Evolutionary conservation across 306 rosid species (phyloP).

Genomic region (Styphnolobium japonicum): DNA sequence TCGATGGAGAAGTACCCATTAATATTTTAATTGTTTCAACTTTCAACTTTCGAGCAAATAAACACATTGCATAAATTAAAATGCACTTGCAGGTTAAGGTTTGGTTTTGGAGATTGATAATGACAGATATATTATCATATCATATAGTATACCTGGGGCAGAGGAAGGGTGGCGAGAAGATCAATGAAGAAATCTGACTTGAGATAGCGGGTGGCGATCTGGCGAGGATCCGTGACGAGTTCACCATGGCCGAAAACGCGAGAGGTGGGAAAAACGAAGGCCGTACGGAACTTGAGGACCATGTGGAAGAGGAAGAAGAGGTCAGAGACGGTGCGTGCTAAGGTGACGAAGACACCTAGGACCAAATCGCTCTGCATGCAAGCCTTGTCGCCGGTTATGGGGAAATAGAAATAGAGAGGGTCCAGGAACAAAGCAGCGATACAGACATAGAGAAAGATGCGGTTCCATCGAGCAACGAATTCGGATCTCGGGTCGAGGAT

Average conservation of each 20-base stretch:
- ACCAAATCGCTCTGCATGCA: slow-evolving; percentile 54
- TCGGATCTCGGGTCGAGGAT: slow-evolving; percentile 63
- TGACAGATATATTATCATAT: too few relatives aligned
- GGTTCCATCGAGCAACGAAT: slow-evolving; percentile 59
- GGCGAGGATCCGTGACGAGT: slow-evolving; percentile 55
- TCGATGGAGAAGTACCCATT: neutral
- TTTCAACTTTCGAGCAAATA: too few relatives aligned
- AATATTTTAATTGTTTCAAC: too few relatives aligned
- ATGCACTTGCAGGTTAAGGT: too few relatives aligned
- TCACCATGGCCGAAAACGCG: slow-evolving; percentile 64
- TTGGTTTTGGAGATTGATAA: too few relatives aligned
- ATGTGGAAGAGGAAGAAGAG: slow-evolving; percentile 65
- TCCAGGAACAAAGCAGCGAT: slow-evolving; percentile 73
- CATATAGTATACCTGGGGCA: slow-evolving; percentile 98
- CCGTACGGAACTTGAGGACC: slow-evolving; percentile 69
- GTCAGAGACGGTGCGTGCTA: slow-evolving; percentile 63
- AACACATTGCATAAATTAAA: too few relatives aligned
- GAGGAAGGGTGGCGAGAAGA: slow-evolving; percentile 73
- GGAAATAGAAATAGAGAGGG: slow-evolving; percentile 78
- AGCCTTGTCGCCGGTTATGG: slow-evolving; percentile 49
- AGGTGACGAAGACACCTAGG: slow-evolving; percentile 62
- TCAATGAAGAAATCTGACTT: slow-evolving; percentile 58
- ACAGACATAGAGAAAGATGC: slow-evolving; percentile 50
- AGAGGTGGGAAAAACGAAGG: slow-evolving; percentile 48
- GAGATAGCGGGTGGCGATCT: slow-evolving; percentile 61